A percentile compares a stretch with the other conserved stretches of the same genome.
Conservation (phyloP, 495 filamentous ascomycete species). For the Penicillium odoratum region DNA sequence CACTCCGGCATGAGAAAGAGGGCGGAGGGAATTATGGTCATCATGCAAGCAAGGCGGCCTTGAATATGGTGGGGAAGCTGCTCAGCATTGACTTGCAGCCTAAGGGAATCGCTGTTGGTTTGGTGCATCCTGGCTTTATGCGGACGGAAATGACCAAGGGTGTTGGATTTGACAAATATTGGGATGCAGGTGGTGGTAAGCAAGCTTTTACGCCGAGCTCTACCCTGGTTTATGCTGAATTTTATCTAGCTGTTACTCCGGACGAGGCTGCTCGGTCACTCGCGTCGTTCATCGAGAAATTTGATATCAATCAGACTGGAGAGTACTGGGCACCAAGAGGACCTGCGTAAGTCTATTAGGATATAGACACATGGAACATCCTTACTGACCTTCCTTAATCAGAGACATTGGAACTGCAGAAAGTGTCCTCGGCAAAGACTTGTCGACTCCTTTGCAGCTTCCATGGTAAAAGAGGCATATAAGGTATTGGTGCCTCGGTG, state of each 20-base stretch:
- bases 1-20: constrained; percentile 63
- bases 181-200: constrained; percentile 65
- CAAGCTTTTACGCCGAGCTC: background rate
- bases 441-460: constrained; percentile 64
- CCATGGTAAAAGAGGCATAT: constrained; percentile 57
- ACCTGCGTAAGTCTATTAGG: constrained; percentile 47
- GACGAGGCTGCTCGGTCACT: constrained; percentile 64
- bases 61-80: constrained; percentile 75
- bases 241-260: constrained; percentile 59
- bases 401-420: constrained; percentile 72
- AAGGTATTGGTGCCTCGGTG: background rate
- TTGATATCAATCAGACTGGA: constrained; percentile 65
- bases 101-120: constrained; percentile 60
- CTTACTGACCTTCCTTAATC: background rate
- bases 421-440: constrained; percentile 56
- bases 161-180: constrained; percentile 71
- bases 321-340: constrained; percentile 73
- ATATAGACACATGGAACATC: background rate
- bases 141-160: constrained; percentile 70
- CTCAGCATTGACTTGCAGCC: constrained; percentile 66
- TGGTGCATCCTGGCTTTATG: constrained; percentile 77
- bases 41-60: constrained; percentile 69
- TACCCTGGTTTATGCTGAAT: constrained; percentile 6
- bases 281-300: constrained; percentile 57
- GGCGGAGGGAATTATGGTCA: constrained; percentile 73